Evolutionary conservation across 1,284 basidiomycete species (phyloP).

Genomic region (Dichomitus squalens): DNA sequence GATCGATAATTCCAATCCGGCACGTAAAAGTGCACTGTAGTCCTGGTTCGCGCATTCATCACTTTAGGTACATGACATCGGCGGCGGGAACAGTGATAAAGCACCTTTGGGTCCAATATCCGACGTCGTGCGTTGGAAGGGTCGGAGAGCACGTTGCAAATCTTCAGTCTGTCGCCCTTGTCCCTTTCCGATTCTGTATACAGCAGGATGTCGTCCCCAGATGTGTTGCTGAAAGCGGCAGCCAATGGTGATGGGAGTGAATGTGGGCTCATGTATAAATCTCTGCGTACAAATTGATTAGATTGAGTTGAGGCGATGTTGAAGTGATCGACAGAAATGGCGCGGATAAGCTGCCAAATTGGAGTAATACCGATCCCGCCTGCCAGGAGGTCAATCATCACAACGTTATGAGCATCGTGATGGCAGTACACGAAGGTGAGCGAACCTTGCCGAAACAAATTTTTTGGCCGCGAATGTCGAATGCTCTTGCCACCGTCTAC

Average conservation of each 20-base stretch:
- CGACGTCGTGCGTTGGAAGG: slow-evolving; percentile 12
- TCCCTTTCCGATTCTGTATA: slow-evolving; percentile 22
- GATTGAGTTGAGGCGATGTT: slow-evolving; percentile 22
- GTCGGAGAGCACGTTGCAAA: slow-evolving; percentile 27
- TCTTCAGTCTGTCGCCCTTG: slow-evolving; percentile 22
- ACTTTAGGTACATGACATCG: background rate
- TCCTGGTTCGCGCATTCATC: background rate
- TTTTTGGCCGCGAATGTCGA: slow-evolving; percentile 23
- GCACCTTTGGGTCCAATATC: background rate
- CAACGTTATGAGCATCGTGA: background rate
- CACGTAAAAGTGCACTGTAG: background rate
- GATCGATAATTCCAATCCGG: too few species aligned
- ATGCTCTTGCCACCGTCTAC: slow-evolving; percentile 25
- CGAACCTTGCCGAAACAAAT: slow-evolving; percentile 24
- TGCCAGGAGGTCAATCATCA: slow-evolving; percentile 29
- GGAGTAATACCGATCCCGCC: slow-evolving; percentile 30
- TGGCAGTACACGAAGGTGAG: too few species aligned
- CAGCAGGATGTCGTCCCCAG: slow-evolving; percentile 27
- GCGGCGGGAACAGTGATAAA: background rate
- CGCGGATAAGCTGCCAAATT: slow-evolving; percentile 31
- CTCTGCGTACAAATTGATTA: slow-evolving; percentile 24
- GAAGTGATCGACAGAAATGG: slow-evolving; percentile 21
- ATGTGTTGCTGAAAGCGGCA: slow-evolving; percentile 23
- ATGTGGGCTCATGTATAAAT: too few species aligned
- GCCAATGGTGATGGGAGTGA: background rate